Evolutionary conservation across 495 filamentous ascomycete species (phyloP).

Genomic region (Echria macrotheca): DNA sequence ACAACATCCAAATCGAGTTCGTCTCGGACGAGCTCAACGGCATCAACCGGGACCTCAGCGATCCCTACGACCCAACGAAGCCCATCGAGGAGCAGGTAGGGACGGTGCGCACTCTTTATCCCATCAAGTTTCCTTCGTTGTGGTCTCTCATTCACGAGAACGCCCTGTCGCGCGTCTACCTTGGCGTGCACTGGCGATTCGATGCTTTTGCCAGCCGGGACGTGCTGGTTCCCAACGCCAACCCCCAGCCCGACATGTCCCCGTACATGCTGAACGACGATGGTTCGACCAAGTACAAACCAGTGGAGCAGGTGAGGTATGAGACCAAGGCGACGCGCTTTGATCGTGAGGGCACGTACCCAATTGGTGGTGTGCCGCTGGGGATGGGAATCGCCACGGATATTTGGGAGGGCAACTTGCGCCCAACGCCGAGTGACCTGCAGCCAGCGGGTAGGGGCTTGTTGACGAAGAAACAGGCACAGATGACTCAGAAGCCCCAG

Average conservation of each 20-base stretch:
- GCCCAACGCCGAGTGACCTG: neutral
- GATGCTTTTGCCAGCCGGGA: neutral
- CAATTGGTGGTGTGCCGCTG: slow-evolving; percentile 5
- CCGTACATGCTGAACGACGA: slow-evolving; percentile 5
- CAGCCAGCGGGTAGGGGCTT: neutral
- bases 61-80: neutral
- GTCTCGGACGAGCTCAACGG: slow-evolving; percentile 7
- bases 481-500: neutral
- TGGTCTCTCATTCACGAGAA: slow-evolving; percentile 4
- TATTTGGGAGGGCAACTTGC: no score
- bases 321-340: neutral
- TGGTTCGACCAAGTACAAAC: slow-evolving; percentile 5
- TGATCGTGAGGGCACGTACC: neutral
- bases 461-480: neutral
- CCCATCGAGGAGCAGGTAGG: slow-evolving; percentile 1
- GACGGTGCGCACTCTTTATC: neutral
- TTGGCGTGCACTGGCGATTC: slow-evolving; percentile 5
- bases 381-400: slow-evolving; percentile 4
- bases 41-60: slow-evolving; percentile 1
- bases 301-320: neutral
- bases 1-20: neutral
- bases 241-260: slow-evolving; percentile 6
- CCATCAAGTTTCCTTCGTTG: slow-evolving; percentile 2
- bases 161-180: slow-evolving; percentile 1
- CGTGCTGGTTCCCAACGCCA: slow-evolving; percentile 2